Percentiles rank a stretch among this genome's conserved stretches.
These are phyloP conservation scores for Thelonectria discophora DNA, from an alignment of 2,329 filamentous ascomycete genomes.

Conservation along the genomic window DNA sequence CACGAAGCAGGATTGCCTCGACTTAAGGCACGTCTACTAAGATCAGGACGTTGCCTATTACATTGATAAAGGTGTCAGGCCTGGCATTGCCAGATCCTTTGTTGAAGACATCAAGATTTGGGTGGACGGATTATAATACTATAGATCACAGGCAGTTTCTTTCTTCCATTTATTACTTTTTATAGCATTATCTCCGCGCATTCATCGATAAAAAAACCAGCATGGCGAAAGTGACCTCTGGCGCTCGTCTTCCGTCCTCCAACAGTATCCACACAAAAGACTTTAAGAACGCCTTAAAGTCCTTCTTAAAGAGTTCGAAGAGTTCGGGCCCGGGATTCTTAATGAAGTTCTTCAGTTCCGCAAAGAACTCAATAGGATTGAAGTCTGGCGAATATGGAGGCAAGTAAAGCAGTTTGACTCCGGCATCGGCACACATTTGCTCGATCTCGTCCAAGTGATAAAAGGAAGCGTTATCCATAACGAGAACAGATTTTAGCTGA, in stretches of 20 bases:
- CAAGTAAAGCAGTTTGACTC: slow-evolving; percentile 25
- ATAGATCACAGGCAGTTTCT: no score
- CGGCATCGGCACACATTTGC: slow-evolving; percentile 40
- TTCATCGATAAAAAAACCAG: slow-evolving; percentile 8
- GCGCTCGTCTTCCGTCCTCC: slow-evolving; percentile 20
- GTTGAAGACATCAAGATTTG: no score
- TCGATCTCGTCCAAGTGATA: slow-evolving; percentile 40
- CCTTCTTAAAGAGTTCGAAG: slow-evolving; percentile 28
- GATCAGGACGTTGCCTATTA: no score
- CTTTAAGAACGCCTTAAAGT: slow-evolving; percentile 34
- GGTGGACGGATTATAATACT: no score
- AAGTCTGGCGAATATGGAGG: slow-evolving; percentile 38
- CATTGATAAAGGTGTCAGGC: no score
- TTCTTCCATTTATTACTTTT: no score
- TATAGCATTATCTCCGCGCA: no score
- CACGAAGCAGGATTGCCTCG: no score
- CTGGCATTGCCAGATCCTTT: no score
- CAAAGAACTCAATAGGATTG: slow-evolving; percentile 39
- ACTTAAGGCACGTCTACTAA: no score
- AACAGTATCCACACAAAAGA: slow-evolving; percentile 32
- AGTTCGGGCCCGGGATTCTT: slow-evolving; percentile 28
- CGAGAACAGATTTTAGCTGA: slow-evolving; percentile 46
- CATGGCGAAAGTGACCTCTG: slow-evolving; percentile 20
- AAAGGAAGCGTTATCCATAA: slow-evolving; percentile 49
- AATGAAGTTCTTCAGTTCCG: slow-evolving; percentile 33